These are phyloP conservation scores for Hydrangea macrophylla DNA, from an alignment of 148 eudicot genomes.

Conservation along the genomic window DNA sequence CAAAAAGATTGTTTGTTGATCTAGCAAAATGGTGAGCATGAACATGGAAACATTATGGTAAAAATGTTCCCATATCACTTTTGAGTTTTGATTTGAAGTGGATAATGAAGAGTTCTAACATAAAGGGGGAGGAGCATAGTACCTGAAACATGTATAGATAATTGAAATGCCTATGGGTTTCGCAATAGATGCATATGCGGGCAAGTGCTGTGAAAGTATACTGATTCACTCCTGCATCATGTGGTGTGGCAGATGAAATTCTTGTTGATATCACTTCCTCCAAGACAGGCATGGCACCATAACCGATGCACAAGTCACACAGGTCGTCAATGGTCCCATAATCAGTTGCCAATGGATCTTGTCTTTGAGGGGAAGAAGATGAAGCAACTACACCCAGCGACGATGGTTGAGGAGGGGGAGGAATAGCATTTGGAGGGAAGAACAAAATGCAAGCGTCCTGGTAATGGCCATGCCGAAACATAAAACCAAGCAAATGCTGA, in stretches of 20 bases:
- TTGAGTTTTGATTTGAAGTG: background rate
- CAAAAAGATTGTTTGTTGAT: background rate
- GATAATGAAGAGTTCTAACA: background rate
- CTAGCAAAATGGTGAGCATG: background rate
- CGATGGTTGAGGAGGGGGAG: slow-evolving; percentile 75
- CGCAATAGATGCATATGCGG: slow-evolving; percentile 82
- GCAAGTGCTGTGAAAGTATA: slow-evolving; percentile 70
- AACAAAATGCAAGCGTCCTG: slow-evolving; percentile 81
- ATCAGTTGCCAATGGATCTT: slow-evolving; percentile 78
- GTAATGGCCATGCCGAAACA: slow-evolving; percentile 94
- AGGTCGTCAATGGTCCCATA: slow-evolving; percentile 88
- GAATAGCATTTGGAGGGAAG: slow-evolving; percentile 73
- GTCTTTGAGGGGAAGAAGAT: slow-evolving; percentile 85
- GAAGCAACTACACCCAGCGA: slow-evolving; percentile 53
- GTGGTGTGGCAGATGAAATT: slow-evolving; percentile 37
- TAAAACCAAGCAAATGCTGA: slow-evolving; percentile 72
- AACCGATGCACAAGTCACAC: slow-evolving; percentile 75
- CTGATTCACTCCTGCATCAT: slow-evolving; percentile 50
- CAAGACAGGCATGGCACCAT: slow-evolving; percentile 81
- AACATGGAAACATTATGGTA: background rate
- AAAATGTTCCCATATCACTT: background rate
- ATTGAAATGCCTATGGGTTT: slow-evolving; percentile 86
- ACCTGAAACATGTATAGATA: slow-evolving; percentile 91
- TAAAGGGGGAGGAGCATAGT: background rate
- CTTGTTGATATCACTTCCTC: slow-evolving; percentile 83